Conservation (phyloP, 192 early-diverging fungal genomes). For the Paraglomus brasilianum region DNA sequence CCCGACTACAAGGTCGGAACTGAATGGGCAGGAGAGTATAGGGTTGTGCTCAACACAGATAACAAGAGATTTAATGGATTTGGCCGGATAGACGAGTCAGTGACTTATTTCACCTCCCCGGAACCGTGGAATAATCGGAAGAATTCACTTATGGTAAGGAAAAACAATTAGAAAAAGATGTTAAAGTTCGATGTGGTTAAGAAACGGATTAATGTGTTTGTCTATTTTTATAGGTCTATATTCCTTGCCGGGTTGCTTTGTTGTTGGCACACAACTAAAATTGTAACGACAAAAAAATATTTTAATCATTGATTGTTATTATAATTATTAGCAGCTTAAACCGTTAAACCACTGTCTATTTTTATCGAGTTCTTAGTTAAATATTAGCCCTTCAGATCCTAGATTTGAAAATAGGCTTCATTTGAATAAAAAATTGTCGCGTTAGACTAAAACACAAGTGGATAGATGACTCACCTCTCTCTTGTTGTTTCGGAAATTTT, state of each 20-base stretch:
- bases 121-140: slow-evolving; percentile 69
- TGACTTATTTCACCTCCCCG: slow-evolving; percentile 70
- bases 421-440: too few relatives aligned
- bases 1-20: slow-evolving; percentile 86
- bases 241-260: slow-evolving; percentile 71
- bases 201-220: background rate
- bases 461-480: too few relatives aligned
- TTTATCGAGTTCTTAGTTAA: too few relatives aligned
- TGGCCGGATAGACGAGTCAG: slow-evolving; percentile 61
- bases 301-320: too few relatives aligned
- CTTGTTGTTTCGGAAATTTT: background rate
- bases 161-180: background rate
- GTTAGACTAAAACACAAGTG: too few relatives aligned
- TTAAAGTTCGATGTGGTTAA: background rate
- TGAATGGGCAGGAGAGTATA: slow-evolving; percentile 67
- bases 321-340: too few relatives aligned
- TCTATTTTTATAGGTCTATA: slow-evolving; percentile 53
- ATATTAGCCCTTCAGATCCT: too few relatives aligned
- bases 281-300: background rate
- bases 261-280: slow-evolving; percentile 48
- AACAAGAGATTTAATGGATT: slow-evolving; percentile 77
- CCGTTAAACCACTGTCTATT: too few relatives aligned
- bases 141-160: slow-evolving; percentile 71
- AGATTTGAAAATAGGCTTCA: too few relatives aligned
- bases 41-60: slow-evolving; percentile 78